phyloP scores from a whole-genome alignment of 2,329 filamentous ascomycete genomes.

The Dichotomopilus funicola region DNA sequence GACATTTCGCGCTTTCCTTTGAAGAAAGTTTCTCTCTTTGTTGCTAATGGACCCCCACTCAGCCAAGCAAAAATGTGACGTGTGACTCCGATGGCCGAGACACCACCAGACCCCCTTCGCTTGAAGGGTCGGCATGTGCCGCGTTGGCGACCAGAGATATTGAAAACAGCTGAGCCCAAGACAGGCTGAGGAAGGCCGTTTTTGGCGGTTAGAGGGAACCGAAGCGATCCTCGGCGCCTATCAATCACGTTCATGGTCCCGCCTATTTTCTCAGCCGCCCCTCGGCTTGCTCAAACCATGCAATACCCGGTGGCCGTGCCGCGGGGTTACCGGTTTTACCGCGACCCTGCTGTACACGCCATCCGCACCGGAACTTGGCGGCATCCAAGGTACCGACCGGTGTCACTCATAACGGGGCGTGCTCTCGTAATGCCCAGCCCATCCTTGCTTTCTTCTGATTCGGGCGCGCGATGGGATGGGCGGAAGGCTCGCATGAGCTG shows the following conservation, averaged over 20 bases:
- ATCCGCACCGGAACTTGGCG: neutral
- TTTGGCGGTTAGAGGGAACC: too few relatives aligned
- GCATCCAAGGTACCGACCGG: conserved; percentile 5
- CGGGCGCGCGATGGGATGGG: neutral
- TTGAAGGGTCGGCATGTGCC: neutral
- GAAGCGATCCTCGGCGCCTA: too few relatives aligned
- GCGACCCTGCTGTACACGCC: neutral
- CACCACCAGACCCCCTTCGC: neutral
- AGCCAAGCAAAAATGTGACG: neutral
- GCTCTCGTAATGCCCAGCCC: conserved; percentile 2
- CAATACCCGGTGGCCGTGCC: neutral
- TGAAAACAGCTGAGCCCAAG: neutral
- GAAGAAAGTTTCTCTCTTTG: too few relatives aligned
- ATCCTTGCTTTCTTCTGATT: conserved; percentile 7
- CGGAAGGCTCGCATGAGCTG: conserved; percentile 7
- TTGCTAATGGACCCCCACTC: too few relatives aligned
- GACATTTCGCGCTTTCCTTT: too few relatives aligned
- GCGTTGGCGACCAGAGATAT: neutral
- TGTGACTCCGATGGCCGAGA: neutral
- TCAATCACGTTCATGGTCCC: neutral
- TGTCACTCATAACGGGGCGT: conserved; percentile 1
- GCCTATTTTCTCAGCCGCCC: neutral
- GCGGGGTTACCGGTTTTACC: neutral
- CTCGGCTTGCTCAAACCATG: neutral
- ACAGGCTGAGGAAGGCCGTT: too few relatives aligned